Evolutionary conservation across 2,329 filamentous ascomycete genomes (phyloP).

Genomic region (Lithohypha guttulata): DNA sequence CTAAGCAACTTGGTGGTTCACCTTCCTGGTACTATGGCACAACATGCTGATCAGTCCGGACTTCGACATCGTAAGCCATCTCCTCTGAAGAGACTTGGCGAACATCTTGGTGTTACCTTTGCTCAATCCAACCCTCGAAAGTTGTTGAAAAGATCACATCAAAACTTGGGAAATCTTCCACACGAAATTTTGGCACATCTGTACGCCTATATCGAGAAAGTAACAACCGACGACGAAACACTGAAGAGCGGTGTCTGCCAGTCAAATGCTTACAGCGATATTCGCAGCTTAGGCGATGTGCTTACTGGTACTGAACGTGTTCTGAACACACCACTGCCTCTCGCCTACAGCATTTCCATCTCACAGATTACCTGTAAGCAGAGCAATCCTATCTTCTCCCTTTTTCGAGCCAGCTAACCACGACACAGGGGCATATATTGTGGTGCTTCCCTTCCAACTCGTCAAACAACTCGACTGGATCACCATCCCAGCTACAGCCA

Average conservation of each 20-base stretch:
- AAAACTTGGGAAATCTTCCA: conserved; percentile 70
- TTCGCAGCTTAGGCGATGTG: conserved; percentile 60
- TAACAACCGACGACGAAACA: conserved; percentile 36
- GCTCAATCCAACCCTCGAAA: conserved; percentile 70
- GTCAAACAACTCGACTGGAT: conserved; percentile 54
- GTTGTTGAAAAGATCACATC: conserved; percentile 59
- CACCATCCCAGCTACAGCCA: conserved; percentile 63
- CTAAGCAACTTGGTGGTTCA: conserved; percentile 58
- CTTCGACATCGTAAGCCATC: conserved; percentile 34
- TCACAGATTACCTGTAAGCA: conserved; percentile 80
- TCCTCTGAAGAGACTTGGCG: conserved; percentile 54
- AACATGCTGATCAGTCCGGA: conserved; percentile 37
- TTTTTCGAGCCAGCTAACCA: no score
- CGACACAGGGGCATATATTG: conserved; percentile 71
- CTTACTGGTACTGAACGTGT: conserved; percentile 65
- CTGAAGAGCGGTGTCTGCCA: conserved; percentile 29
- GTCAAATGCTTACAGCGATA: conserved; percentile 40
- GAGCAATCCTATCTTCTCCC: no score
- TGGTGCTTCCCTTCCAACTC: conserved; percentile 74
- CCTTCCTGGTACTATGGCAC: conserved; percentile 61
- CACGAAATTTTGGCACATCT: conserved; percentile 69
- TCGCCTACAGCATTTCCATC: conserved; percentile 76
- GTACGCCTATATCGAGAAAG: conserved; percentile 52
- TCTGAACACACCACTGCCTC: conserved; percentile 68
- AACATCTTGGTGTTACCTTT: conserved; percentile 66